phyloP scores from a whole-genome alignment of 164 flowering plant genomes.

The Hamamelis virginiana region DNA sequence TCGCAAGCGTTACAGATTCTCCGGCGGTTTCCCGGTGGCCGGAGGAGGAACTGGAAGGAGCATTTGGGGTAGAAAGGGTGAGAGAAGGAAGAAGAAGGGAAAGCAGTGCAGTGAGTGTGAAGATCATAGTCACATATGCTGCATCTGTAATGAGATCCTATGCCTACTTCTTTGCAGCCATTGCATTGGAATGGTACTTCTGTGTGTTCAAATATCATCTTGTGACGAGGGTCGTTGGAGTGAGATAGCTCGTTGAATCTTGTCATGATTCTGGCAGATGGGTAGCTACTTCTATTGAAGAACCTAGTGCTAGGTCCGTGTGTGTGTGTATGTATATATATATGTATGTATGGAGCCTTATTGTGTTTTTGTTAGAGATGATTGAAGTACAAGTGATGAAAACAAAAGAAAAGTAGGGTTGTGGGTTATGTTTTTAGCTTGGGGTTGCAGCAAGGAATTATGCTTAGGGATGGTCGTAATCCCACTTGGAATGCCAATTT shows the following conservation, averaged over 20 bases:
- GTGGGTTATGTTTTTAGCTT: too few species aligned
- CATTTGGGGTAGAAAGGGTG: conserved; percentile 88
- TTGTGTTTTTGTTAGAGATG: too few species aligned
- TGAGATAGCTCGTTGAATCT: conserved; percentile 69
- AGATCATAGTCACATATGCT: conserved; percentile 64
- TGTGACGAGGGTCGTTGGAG: conserved; percentile 82
- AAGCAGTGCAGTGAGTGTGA: conserved; percentile 65
- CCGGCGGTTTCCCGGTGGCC: conserved; percentile 69
- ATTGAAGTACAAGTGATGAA: too few species aligned
- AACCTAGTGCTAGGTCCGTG: too few species aligned
- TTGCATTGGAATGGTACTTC: conserved; percentile 84
- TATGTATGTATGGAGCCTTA: too few species aligned
- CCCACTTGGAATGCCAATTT: too few species aligned
- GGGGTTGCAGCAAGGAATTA: too few species aligned
- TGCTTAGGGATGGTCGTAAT: too few species aligned
- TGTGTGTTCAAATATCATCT: conserved; percentile 52
- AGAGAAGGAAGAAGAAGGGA: conserved; percentile 47
- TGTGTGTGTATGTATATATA: too few species aligned
- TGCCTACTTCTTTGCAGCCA: conserved; percentile 93
- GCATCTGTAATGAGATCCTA: conserved; percentile 81
- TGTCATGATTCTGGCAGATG: conserved; percentile 23
- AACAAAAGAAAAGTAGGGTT: too few species aligned
- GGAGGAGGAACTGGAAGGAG: conserved; percentile 59
- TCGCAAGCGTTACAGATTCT: conserved; percentile 89
- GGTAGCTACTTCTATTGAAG: too few species aligned